Base-by-base conservation (phyloP, 1,284 basidiomycete genomes). In the Cutaneotrichosporon cyanovorans region DNA sequence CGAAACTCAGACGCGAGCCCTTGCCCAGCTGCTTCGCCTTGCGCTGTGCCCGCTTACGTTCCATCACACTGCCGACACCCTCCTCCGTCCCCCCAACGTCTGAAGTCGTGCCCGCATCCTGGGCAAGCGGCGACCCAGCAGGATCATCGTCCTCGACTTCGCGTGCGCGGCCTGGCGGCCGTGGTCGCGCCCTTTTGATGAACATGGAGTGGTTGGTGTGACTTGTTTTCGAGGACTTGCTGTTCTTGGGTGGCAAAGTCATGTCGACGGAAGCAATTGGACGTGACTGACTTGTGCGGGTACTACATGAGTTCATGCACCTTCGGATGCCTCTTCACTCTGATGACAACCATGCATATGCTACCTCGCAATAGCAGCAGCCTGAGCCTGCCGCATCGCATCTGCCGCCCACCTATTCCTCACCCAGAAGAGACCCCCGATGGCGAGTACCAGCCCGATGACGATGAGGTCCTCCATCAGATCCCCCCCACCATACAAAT, bases 1-100 rank as follows among this genome's bases (percentile, higher is more conserved):
- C 88, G 72, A 92, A 92, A 65, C 87, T 91, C 47, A 92, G 73
- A 42, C 77, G 75, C 3, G 56, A 53, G 14, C 33, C 44, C 45
- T 55, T 47, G 46, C 59, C 45, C 41, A 39, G 20, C 47, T 40
- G 15, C 51, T 63, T 54, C 25, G 45, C 45, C 41, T 55, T 64
- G 49, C 59, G 61, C 46, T 62, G 55, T 12, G 59, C 59, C 53
- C 66, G 70, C 51, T 69, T 70, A 22, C 63, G 51, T 53, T 62
- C 62, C 53, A 67, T 60, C 12, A 71, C 59, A 43, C 63, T 65
- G 8, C 63, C 63, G 11, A 31, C 48, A 32, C 37, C 52, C 11
- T 55, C 56, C 4, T 58, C 50, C 4, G 21, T 40, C 12, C 53
- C 55, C 5, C 51, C 59, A n/a, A 33, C 25, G 8, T 33, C 33